Base-by-base conservation (phyloP, 2,329 filamentous ascomycete species). In the Colletotrichum echinochloae region DNA sequence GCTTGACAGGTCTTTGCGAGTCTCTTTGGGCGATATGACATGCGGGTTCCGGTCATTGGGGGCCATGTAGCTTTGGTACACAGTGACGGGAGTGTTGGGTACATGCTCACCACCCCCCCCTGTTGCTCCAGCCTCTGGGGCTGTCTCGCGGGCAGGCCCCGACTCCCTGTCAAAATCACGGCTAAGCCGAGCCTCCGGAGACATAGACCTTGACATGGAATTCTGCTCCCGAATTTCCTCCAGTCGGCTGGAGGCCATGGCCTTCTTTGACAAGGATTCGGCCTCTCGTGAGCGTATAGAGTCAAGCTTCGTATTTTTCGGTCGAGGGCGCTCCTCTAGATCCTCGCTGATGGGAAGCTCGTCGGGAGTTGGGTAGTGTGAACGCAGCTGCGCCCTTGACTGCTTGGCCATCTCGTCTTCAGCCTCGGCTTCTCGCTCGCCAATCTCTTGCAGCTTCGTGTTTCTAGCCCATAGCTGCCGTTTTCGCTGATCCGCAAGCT, bases 191-290 rank as follows among this genome's bases (percentile, higher is more conserved):
- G 74, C 66, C 57, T 84, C 83, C 18, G 85, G 83, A 0, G 83
- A 85, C 8, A 81, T 76, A 12, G 83, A 83, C 59, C 81, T 78
- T 9, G 82, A 81, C 72, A 81, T 79, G 44, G 83, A 82, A 74
- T 89, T 87, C 66, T 78, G 81, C 64, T 87, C 84, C 48, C 83
- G 81, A 65, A 88, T 88, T 76, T 88, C 87, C 41, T 85, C 86
- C 3, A 89, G 77, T 39, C 83, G 81, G 63, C 84, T 83, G 8
- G 82, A 81, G n/a, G 87, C 83, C 20, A 87, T 76, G 1, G 83
- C 83, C 61, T 83, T 81, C 65, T 78, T 84, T 6, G 87, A 85
- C 33, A 85, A 74, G 2, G 81, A 81, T 37, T 83, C 79, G 56
- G 78, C 79, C 74, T 87, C 85, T 28, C 80, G 79, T 54, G 80